Conservation (phyloP, 2,329 filamentous ascomycete genomes). For the Nemania serpens region DNA sequence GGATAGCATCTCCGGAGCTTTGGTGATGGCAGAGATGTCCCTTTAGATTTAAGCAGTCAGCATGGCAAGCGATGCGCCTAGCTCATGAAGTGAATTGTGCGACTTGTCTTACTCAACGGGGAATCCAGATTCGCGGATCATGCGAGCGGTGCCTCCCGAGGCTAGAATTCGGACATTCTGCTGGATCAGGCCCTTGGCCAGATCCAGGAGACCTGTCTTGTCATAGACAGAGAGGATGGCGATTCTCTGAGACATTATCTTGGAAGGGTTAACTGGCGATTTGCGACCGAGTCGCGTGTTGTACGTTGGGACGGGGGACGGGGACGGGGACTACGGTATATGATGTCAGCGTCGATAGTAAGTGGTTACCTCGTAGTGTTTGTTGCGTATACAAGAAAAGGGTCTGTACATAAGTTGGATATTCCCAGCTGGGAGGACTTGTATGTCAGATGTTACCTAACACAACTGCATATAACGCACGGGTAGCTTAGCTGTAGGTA, state of each 20-base stretch:
- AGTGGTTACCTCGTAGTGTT: neutral
- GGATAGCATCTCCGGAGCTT: slow-evolving; percentile 90
- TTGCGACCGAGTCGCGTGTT: slow-evolving; percentile 13
- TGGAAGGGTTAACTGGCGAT: slow-evolving; percentile 13
- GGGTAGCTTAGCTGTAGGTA: too few relatives aligned
- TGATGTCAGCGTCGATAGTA: slow-evolving; percentile 1
- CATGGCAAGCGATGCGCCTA: neutral
- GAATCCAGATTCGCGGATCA: slow-evolving; percentile 96
- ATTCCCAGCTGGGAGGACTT: neutral
- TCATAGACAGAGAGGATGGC: slow-evolving; percentile 98
- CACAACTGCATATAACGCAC: too few relatives aligned
- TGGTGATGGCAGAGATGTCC: slow-evolving; percentile 96
- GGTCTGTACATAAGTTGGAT: neutral
- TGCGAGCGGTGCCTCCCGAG: slow-evolving; percentile 91
- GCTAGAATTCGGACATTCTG: slow-evolving; percentile 91
- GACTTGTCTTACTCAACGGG: slow-evolving; percentile 84
- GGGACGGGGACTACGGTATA: too few relatives aligned
- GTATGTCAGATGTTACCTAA: too few relatives aligned
- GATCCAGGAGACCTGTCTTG: slow-evolving; percentile 93
- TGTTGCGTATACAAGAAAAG: neutral
- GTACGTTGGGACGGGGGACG: neutral
- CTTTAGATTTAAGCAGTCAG: slow-evolving; percentile 50
- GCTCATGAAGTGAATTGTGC: slow-evolving; percentile 25
- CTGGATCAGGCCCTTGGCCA: slow-evolving; percentile 87
- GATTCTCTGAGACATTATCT: slow-evolving; percentile 58